Conservation (phyloP, 441 rosid genomes). For the Corymbia calophylla region DNA sequence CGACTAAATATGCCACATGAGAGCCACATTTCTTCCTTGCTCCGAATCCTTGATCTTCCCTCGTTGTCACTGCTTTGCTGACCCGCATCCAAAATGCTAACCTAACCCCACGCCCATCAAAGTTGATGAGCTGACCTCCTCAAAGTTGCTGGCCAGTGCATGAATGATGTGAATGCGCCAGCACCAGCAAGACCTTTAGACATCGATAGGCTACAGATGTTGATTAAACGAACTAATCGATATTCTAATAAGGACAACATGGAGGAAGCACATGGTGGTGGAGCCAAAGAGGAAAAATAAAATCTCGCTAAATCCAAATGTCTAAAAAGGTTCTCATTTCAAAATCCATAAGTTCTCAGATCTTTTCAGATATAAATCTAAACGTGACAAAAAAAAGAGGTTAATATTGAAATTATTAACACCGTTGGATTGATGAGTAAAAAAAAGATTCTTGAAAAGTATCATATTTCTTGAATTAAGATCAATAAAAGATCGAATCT, state of each 20-base stretch:
- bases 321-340: no score
- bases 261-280: not conserved
- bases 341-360: no score
- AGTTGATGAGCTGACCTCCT: not conserved
- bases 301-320: not conserved
- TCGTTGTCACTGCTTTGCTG: not conserved
- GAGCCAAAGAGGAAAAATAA: not conserved
- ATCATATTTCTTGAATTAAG: no score
- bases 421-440: no score
- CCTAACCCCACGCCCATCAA: not conserved
- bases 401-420: no score
- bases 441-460: no score
- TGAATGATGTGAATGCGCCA: not conserved
- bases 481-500: no score
- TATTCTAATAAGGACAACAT: not conserved
- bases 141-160: not conserved
- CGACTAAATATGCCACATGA: no score
- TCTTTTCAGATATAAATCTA: no score
- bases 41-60: not conserved
- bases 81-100: not conserved
- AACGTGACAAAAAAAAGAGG: no score
- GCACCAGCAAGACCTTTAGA: not conserved
- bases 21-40: not conserved
- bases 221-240: rapidly evolving
- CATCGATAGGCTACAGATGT: no score